phyloP scores from a whole-genome alignment of 2,329 filamentous ascomycete species.

The Aspergillus arachidicola region DNA sequence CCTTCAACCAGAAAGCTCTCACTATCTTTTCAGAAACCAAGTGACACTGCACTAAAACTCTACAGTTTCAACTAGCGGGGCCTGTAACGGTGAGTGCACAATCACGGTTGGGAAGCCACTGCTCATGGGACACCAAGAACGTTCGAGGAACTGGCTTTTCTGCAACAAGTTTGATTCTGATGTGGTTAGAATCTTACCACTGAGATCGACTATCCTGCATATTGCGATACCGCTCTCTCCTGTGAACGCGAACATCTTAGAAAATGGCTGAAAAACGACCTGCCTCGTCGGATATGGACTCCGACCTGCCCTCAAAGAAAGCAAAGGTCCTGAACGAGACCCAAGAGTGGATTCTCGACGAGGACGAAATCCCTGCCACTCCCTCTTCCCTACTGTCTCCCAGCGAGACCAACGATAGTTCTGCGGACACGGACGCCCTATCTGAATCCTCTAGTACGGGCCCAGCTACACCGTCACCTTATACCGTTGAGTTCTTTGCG shows the following conservation, averaged over 20 bases:
- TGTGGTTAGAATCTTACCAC: background rate
- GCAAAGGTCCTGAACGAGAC: background rate
- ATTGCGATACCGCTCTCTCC: background rate
- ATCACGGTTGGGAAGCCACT: background rate
- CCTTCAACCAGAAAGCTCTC: background rate
- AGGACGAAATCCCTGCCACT: background rate
- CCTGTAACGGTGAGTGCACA: background rate
- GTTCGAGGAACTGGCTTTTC: background rate
- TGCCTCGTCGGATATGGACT: background rate
- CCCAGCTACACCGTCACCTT: constrained; percentile 4
- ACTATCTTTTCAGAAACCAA: background rate
- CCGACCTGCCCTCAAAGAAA: background rate
- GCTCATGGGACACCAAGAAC: background rate
- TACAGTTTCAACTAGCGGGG: background rate
- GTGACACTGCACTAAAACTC: too few relatives aligned
- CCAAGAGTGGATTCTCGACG: background rate
- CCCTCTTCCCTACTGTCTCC: background rate
- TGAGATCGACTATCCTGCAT: background rate
- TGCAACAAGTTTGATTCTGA: background rate
- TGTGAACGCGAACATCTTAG: background rate
- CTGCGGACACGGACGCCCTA: background rate
- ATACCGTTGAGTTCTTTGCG: constrained; percentile 26
- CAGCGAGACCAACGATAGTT: background rate
- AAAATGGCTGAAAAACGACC: background rate
- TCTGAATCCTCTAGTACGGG: background rate